Conservation (phyloP, 148 eudicot genomes). For the Cornus kousa region DNA sequence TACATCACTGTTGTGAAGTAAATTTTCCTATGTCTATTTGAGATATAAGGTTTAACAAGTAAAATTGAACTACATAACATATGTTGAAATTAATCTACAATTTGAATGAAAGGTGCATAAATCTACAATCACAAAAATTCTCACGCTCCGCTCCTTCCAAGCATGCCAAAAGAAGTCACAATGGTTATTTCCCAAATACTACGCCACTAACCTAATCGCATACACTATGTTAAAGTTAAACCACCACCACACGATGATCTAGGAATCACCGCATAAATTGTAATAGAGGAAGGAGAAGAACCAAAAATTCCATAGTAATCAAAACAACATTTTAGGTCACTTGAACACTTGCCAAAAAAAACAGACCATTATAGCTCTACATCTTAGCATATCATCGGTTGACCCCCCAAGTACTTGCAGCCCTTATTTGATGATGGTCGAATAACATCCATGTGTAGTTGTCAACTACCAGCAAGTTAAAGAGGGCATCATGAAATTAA, state of each 20-base stretch:
- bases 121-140: neutral
- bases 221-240: neutral
- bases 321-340: neutral
- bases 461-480: too few relatives aligned
- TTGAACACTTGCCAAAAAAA: too few relatives aligned
- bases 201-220: too few relatives aligned
- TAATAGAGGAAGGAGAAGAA: neutral
- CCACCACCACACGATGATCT: neutral
- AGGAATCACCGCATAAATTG: neutral
- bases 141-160: neutral
- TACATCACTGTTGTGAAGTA: too few relatives aligned
- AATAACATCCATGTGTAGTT: too few relatives aligned
- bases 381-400: neutral
- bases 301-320: neutral
- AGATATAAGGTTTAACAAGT: too few relatives aligned
- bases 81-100: too few relatives aligned
- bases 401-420: neutral
- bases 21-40: too few relatives aligned
- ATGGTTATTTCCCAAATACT: too few relatives aligned
- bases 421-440: too few relatives aligned
- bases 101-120: neutral
- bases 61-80: too few relatives aligned
- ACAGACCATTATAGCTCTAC: neutral
- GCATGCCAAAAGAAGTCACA: neutral
- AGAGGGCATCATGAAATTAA: neutral